Evolutionary conservation across 1,284 basidiomycete species (phyloP).

Genomic region (Leccinum fallax): DNA sequence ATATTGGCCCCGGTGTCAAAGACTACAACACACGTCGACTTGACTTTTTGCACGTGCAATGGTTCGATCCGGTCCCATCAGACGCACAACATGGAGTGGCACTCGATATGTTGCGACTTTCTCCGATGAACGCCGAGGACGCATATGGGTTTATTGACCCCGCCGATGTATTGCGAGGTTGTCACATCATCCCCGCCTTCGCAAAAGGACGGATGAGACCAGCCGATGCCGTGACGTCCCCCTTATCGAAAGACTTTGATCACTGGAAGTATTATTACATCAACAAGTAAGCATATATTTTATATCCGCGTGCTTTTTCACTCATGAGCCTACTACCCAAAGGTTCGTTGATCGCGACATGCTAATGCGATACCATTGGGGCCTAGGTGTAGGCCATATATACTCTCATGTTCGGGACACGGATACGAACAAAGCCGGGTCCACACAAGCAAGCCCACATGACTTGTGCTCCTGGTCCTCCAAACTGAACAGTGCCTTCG

Average conservation of each 20-base stretch:
- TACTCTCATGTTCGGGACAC: background rate
- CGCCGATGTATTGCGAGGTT: background rate
- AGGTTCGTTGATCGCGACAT: background rate
- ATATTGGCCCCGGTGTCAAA: background rate
- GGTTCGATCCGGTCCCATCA: background rate
- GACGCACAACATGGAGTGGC: background rate
- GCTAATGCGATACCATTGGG: background rate
- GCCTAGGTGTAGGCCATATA: background rate
- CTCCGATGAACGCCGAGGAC: background rate
- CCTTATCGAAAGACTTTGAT: background rate
- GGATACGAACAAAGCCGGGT: background rate
- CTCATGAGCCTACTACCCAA: background rate
- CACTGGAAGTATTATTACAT: background rate
- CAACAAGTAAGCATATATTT: background rate
- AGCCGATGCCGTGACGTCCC: background rate
- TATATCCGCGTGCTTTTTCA: background rate
- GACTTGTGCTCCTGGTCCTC: background rate
- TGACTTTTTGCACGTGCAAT: background rate
- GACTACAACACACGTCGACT: background rate
- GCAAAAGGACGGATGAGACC: background rate
- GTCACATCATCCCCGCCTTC: background rate
- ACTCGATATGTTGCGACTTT: background rate
- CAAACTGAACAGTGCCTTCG: background rate
- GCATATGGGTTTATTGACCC: background rate
- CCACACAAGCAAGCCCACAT: background rate